Evolutionary conservation across 768 basidiomycete genomes (phyloP).

Genomic region (Leccinellum albellum): DNA sequence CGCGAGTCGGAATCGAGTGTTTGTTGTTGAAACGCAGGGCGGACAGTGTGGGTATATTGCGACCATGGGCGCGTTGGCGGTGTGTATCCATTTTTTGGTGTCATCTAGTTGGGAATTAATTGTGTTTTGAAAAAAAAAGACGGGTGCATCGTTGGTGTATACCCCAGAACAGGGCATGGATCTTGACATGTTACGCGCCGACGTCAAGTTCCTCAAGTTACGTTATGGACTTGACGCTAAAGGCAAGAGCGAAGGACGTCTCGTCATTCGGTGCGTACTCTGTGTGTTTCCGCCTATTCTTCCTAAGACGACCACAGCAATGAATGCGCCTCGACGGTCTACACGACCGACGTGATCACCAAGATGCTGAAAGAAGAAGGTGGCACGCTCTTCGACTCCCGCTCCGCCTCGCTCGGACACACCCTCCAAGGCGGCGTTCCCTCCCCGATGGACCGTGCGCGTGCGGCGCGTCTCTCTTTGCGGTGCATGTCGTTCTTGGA

Average conservation of each 20-base stretch:
- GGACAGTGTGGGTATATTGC: conserved; percentile 96
- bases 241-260: conserved; percentile 88
- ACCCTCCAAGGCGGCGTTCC: conserved; percentile 95
- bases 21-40: conserved; percentile 97
- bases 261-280: conserved; percentile 76
- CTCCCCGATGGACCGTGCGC: conserved; percentile 89
- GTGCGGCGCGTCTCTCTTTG: conserved; percentile 84
- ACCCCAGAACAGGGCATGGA: conserved; percentile 89
- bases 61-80: conserved; percentile 92
- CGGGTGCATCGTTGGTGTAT: conserved; percentile 90
- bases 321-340: conserved; percentile 83
- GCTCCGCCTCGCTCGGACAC: conserved; percentile 94
- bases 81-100: conserved; percentile 38
- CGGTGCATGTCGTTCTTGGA: conserved; percentile 96
- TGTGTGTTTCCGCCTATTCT: not conserved
- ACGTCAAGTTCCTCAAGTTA: conserved; percentile 84
- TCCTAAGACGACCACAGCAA: conserved; percentile 45
- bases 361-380: conserved; percentile 97
- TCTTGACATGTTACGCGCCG: conserved; percentile 74
- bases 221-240: conserved; percentile 82
- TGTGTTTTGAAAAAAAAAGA: conserved; percentile 40
- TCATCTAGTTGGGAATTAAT: not conserved
- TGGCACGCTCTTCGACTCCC: conserved; percentile 85
- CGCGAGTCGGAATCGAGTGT: conserved; percentile 92
- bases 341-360: conserved; percentile 87